Evolutionary conservation across 2,329 filamentous ascomycete genomes (phyloP), one percentile per base, ranked within the genome.

Genomic region (Paracorniculantispora psalliotae): DNA sequence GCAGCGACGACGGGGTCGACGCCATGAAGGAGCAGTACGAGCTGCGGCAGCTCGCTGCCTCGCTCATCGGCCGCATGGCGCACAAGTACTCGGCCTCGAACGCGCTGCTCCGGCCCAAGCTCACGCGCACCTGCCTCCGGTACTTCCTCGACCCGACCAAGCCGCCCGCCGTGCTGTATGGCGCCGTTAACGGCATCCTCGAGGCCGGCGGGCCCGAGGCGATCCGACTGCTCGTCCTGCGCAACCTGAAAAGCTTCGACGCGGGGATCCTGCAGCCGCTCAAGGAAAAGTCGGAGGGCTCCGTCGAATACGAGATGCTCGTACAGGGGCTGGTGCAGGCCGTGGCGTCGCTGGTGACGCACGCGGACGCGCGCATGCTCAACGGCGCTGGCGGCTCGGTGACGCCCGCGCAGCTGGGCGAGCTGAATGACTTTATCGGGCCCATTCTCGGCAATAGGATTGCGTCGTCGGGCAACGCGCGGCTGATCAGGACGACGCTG

Each of bases 61-160:
- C 89, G 1, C 81, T 99, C 5, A 82, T 97, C 17, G 88, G 86
- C 33, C 83, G 85, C 37, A 90, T 99, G 41, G 87, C 90, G 4
- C 83, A 82, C 63, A 93, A 92, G 68, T 97, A 96, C 75, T 86
- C 88, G 6, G 82, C 86, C 26, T 88, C 87, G 4, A 96, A 92
- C 60, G 86, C 89, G 46, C 88, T 91, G 15, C 83, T 97, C 26
- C 91, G 92, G 59, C 88, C 92, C 2, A 90, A 96, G 63, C 87
- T 99, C 30, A 92, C 92, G 4, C 84, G 94, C n/a, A 94, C 92
- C 0, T 97, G 92, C 68, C 82, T 97, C 35, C 96, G 96, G 75
- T 87, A 89, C 67, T 93, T 97, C 72, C 82, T 99, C 30, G 92
- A 97, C 67, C 90, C 91, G 0, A 85, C 87, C 46, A 91, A 92